These are phyloP conservation scores for Protomyces inundatus DNA, from an alignment of 1,139 yeast genomes.

Conservation along the genomic window DNA sequence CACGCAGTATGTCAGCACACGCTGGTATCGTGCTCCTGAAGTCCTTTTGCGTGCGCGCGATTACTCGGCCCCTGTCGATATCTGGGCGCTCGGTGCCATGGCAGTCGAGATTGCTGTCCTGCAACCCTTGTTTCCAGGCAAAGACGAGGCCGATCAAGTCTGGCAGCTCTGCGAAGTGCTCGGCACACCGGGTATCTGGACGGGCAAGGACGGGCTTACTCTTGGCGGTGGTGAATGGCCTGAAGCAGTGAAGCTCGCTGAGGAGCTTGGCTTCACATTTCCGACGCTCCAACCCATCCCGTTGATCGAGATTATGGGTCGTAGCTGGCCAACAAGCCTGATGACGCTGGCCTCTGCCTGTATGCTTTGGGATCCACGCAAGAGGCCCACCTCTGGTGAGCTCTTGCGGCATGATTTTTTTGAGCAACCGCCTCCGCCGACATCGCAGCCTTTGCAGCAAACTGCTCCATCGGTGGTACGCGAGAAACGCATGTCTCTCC, in stretches of 20 bases:
- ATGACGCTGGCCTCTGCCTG: background rate
- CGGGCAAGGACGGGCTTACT: slow-evolving; percentile 50
- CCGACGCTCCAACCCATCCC: slow-evolving; percentile 45
- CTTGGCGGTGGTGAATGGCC: slow-evolving; percentile 67
- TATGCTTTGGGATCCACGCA: slow-evolving; percentile 15
- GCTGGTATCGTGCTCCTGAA: slow-evolving; percentile 97
- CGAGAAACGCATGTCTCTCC: background rate
- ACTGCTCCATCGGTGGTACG: background rate
- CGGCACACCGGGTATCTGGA: slow-evolving; percentile 56
- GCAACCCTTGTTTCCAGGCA: slow-evolving; percentile 78
- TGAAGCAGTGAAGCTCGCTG: slow-evolving; percentile 65
- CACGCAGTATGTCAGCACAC: slow-evolving; percentile 75
- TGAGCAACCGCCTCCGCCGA: background rate
- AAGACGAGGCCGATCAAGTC: slow-evolving; percentile 70
- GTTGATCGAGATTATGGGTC: slow-evolving; percentile 11
- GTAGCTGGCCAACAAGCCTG: slow-evolving; percentile 22
- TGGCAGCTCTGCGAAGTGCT: slow-evolving; percentile 59
- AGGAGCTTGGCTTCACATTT: slow-evolving; percentile 65
- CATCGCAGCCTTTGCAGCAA: too few relatives aligned
- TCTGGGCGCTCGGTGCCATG: slow-evolving; percentile 92
- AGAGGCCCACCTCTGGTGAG: slow-evolving; percentile 7
- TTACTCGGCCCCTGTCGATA: slow-evolving; percentile 75
- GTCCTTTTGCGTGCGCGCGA: slow-evolving; percentile 61
- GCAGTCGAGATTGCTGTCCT: slow-evolving; percentile 75
- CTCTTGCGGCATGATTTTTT: slow-evolving; percentile 14